Evolutionary conservation across 169 alveolate genomes (phyloP), one percentile per base, ranked within the genome.

Genomic region (Cryptosporidium canis): DNA sequence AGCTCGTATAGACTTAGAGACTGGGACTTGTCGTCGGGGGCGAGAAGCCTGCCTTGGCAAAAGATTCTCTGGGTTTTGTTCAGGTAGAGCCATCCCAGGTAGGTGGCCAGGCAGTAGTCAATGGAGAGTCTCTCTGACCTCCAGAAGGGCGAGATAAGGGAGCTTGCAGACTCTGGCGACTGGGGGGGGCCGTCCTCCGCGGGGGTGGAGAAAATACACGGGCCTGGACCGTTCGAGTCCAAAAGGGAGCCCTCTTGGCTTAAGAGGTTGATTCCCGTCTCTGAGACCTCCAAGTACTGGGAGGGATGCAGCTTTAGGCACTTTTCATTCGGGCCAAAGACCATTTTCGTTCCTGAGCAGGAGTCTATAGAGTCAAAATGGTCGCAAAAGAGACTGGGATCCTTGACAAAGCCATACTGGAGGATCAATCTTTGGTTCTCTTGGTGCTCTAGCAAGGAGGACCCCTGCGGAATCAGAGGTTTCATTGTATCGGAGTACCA

Each of bases 41-140:
- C 16, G 5, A 77, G 33, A 33, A 93, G 94, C 2, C 91, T 77
- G 66, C 94, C 96, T 85, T 95, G 98, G 45, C 94, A 95, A 58
- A 85, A 92, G n/a, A 93, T 83, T 37, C 91, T 83, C 53, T 96
- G 95, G 0, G 95, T 94, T 16, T 95, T 91, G 67, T 95, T 92
- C 72, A 95, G 91, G 56, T 95, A 93, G 18, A 94, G 85, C 98
- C 98, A 95, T 67, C 90, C 92, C 83, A 95, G 85, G 90, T 95
- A 95, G 6, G 96, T 94, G 41, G 97, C 94, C 44, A 95, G 68
- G 68, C 96, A 95, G 87, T 94, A 95, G 84, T 95, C 98, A 35
- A 93, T 94, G 21, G 97, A 91, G 71, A 91, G 90, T 51, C 94
- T 90, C 18, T 95, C 92, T 4, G 91, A 71, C 58, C 90, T 93